These are phyloP conservation scores for Ceratobasidium sp. DNA, from an alignment of 1,284 basidiomycete genomes.

Conservation along the genomic window DNA sequence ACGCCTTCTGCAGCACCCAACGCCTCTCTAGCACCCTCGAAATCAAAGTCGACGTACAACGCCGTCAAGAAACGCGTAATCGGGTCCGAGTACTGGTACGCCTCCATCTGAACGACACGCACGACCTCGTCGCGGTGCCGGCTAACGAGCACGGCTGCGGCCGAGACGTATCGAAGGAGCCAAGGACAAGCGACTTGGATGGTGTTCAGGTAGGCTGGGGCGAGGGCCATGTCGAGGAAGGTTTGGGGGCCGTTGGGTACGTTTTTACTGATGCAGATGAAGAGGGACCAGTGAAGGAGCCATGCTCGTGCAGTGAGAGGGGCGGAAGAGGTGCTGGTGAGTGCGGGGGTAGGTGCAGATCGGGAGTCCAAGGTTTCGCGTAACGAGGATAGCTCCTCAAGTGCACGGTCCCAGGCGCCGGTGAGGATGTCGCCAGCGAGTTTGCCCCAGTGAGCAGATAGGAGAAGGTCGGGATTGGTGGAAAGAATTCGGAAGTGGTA, in stretches of 20 bases:
- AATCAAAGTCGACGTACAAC: slow-evolving; percentile 93
- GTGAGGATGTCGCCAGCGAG: slow-evolving; percentile 96
- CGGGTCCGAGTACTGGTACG: slow-evolving; percentile 95
- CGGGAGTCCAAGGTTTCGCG: slow-evolving; percentile 92
- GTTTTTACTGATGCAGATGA: slow-evolving; percentile 96
- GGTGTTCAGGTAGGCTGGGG: slow-evolving; percentile 96
- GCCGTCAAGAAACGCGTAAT: slow-evolving; percentile 94
- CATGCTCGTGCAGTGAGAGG: slow-evolving; percentile 96
- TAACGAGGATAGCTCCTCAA: slow-evolving; percentile 93
- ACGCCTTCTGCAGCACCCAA: slow-evolving; percentile 85
- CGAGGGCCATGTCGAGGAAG: slow-evolving; percentile 95
- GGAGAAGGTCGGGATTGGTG: slow-evolving; percentile 90
- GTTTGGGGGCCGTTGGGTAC: slow-evolving; percentile 86
- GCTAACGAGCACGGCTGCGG: slow-evolving; percentile 90
- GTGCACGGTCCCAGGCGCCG: slow-evolving; percentile 93
- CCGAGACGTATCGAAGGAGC: slow-evolving; percentile 94
- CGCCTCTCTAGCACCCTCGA: slow-evolving; percentile 88
- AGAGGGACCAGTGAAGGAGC: slow-evolving; percentile 98
- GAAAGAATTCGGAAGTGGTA: slow-evolving; percentile 99
- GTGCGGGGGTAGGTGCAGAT: slow-evolving; percentile 58
- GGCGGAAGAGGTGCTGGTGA: slow-evolving; percentile 59
- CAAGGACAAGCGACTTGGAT: slow-evolving; percentile 97
- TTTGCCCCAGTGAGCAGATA: slow-evolving; percentile 98
- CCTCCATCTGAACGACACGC: slow-evolving; percentile 91
- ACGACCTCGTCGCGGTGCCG: slow-evolving; percentile 90